phyloP scores from a whole-genome alignment of 192 early-diverging fungal genomes.

The Backusella psychrophila region DNA sequence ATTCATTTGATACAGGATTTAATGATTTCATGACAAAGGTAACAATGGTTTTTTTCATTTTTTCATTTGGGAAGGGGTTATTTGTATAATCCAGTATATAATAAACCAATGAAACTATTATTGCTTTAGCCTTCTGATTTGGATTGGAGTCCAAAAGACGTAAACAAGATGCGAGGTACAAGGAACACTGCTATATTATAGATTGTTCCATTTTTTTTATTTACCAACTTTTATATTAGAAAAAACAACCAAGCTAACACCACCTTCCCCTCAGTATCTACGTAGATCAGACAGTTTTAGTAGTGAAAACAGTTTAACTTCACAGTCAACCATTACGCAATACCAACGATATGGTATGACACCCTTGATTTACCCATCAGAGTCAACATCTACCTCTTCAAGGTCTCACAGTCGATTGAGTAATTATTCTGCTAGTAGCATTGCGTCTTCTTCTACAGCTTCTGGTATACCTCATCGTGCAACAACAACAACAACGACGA shows the following conservation, averaged over 20 bases:
- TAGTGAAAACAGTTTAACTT: constrained; percentile 28
- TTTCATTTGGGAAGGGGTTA: background rate
- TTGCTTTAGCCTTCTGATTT: background rate
- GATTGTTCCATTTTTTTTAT: background rate
- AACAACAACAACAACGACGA: background rate
- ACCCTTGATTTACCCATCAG: constrained; percentile 18
- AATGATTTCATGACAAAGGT: constrained; percentile 16
- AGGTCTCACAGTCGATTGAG: constrained; percentile 30
- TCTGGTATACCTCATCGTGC: constrained; percentile 5
- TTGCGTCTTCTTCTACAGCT: constrained; percentile 13
- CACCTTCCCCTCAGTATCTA: background rate
- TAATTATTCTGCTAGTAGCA: constrained; percentile 31
- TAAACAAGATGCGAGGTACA: background rate
- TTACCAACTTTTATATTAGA: background rate
- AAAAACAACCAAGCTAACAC: background rate
- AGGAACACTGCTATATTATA: background rate
- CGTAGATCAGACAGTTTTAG: constrained; percentile 28
- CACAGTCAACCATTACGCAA: constrained; percentile 27
- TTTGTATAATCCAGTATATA: background rate
- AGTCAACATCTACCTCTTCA: constrained; percentile 27
- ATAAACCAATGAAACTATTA: background rate
- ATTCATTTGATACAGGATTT: constrained; percentile 2
- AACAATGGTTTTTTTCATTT: background rate
- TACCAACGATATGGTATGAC: constrained; percentile 17
- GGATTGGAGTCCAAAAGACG: constrained; percentile 15